Evolutionary conservation across 176 grass and related monocot species (phyloP).

Genomic region (Tillandsia fasciculata): DNA sequence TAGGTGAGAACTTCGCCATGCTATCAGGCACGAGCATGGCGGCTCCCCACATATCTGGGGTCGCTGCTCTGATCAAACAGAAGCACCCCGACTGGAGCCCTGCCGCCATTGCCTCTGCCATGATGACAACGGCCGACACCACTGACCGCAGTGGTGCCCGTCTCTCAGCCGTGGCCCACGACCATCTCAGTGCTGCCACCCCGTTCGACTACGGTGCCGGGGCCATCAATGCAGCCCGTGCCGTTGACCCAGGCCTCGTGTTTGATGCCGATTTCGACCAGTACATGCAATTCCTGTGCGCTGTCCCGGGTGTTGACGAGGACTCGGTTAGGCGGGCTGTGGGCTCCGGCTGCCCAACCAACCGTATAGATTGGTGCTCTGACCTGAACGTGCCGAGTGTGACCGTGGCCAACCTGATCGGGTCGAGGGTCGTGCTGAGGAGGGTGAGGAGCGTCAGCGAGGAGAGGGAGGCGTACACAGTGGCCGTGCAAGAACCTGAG

Average conservation of each 20-base stretch:
- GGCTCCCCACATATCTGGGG: constrained; percentile 50
- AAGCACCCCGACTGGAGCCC: constrained; percentile 66
- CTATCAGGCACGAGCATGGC: constrained; percentile 80
- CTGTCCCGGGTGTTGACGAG: constrained; percentile 53
- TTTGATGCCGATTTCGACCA: constrained; percentile 43
- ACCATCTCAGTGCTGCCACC: constrained; percentile 18
- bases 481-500: constrained; percentile 39
- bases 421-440: constrained; percentile 45
- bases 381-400: constrained; percentile 72
- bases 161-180: constrained; percentile 21
- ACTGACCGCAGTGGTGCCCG: constrained; percentile 28
- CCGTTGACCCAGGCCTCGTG: constrained; percentile 55
- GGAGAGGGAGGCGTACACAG: constrained; percentile 49
- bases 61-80: constrained; percentile 62
- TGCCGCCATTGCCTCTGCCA: constrained; percentile 52
- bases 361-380: constrained; percentile 36
- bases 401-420: constrained; percentile 60
- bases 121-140: constrained; percentile 64
- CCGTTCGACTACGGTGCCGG: constrained; percentile 76
- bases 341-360: constrained; percentile 39
- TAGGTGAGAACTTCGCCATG: constrained; percentile 34
- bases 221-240: constrained; percentile 47
- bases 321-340: constrained; percentile 37
- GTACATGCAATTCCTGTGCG: constrained; percentile 65
- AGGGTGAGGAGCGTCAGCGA: constrained; percentile 42